These are phyloP conservation scores for Botrytis pseudocinerea DNA, from an alignment of 2,329 filamentous ascomycete species.

Conservation along the genomic window DNA sequence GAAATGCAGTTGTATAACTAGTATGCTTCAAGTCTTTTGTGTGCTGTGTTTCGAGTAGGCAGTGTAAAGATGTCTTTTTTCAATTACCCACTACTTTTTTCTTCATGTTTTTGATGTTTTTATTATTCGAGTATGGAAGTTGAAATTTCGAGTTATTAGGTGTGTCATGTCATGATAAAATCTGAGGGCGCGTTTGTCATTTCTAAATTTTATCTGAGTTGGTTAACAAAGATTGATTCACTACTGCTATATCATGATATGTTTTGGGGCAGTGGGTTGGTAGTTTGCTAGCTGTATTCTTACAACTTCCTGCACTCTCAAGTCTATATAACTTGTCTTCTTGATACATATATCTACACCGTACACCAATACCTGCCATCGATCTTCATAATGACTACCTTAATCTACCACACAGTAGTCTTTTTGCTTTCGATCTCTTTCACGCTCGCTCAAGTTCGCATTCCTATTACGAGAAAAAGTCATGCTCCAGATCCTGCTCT, in stretches of 20 bases:
- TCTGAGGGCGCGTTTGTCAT: background rate
- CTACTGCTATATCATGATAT: background rate
- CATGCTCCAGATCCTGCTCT: background rate
- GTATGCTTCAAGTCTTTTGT: background rate
- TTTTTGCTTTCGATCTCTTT: no score
- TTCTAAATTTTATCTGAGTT: no score
- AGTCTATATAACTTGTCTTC: background rate
- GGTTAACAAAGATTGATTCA: background rate
- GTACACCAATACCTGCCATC: background rate
- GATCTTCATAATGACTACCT: no score
- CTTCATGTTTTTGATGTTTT: background rate
- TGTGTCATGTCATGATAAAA: background rate
- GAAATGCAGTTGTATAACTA: background rate
- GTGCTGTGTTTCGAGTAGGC: background rate
- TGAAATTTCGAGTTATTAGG: background rate
- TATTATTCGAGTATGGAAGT: background rate
- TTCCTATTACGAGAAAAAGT: slow-evolving; percentile 2
- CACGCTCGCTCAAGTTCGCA: background rate
- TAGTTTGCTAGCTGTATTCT: background rate
- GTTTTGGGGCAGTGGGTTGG: background rate
- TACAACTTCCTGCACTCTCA: background rate
- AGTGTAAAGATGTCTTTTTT: no score
- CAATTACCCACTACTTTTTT: background rate
- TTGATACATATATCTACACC: background rate
- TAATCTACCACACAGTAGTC: no score